phyloP scores from a whole-genome alignment of 805 yeast species.

The Suhomyces tanzawaensis region DNA sequence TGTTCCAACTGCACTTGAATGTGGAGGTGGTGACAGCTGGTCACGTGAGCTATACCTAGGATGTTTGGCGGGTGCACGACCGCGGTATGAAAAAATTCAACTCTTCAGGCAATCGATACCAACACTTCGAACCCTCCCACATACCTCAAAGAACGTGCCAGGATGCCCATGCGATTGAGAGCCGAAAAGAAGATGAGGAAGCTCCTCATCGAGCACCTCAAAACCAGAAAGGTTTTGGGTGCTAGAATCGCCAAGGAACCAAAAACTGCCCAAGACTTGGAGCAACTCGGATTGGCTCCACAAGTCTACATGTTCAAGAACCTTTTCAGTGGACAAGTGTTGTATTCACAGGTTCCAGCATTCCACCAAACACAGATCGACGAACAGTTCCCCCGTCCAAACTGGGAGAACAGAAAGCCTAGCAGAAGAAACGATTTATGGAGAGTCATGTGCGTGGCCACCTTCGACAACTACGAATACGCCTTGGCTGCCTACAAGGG shows the following conservation, averaged over 20 bases:
- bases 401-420: constrained; percentile 87
- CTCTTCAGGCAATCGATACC: neutral
- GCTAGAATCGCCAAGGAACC: constrained; percentile 41
- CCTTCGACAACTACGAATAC: constrained; percentile 54
- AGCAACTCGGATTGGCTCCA: constrained; percentile 66
- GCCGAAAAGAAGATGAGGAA: constrained; percentile 48
- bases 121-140: no score
- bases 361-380: constrained; percentile 59
- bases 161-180: constrained; percentile 39
- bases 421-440: constrained; percentile 80
- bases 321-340: constrained; percentile 83
- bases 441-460: constrained; percentile 86
- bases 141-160: constrained; percentile 11
- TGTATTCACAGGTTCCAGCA: constrained; percentile 82
- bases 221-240: constrained; percentile 41
- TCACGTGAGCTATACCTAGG: no score
- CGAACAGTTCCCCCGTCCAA: constrained; percentile 73
- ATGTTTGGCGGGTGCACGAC: neutral
- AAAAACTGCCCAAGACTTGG: constrained; percentile 33
- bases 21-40: no score
- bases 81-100: neutral
- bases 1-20: no score
- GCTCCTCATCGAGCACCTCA: constrained; percentile 44
- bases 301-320: constrained; percentile 82
- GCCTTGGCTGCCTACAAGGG: constrained; percentile 75